These are phyloP conservation scores for Aspergillus eucalypticola DNA, from an alignment of 2,329 filamentous ascomycete genomes.

Conservation along the genomic window DNA sequence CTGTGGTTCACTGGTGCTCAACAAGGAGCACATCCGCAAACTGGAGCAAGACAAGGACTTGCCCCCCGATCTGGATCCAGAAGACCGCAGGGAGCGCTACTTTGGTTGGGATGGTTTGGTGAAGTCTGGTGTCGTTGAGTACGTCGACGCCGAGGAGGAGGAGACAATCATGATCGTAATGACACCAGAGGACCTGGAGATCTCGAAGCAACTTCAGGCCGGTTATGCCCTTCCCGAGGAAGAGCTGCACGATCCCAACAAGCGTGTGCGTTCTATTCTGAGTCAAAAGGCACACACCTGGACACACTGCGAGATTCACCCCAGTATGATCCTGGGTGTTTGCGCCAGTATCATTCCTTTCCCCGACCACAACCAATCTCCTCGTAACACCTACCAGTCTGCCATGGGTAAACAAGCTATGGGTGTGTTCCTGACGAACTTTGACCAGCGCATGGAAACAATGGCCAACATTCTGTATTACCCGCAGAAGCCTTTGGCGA, in stretches of 20 bases:
- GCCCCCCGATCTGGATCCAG: conserved; percentile 59
- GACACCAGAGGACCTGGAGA: conserved; percentile 92
- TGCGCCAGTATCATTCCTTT: conserved; percentile 99
- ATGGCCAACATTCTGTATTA: conserved; percentile 99
- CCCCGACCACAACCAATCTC: conserved; percentile 96
- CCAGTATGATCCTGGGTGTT: conserved; percentile 97
- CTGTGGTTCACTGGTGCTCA: conserved; percentile 76
- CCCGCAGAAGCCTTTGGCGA: conserved; percentile 94
- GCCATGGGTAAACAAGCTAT: conserved; percentile 99
- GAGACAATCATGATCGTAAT: conserved; percentile 99
- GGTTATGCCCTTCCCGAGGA: conserved; percentile 63
- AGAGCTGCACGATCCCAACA: conserved; percentile 71
- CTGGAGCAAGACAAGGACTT: conserved; percentile 73
- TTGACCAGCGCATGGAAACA: conserved; percentile 95
- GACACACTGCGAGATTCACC: conserved; percentile 98
- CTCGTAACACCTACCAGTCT: conserved; percentile 98
- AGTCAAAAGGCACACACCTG: conserved; percentile 88
- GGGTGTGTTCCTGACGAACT: conserved; percentile 98
- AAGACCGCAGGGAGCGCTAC: conserved; percentile 60
- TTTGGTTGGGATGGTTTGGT: conserved; percentile 90
- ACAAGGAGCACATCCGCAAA: conserved; percentile 76
- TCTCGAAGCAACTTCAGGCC: conserved; percentile 68
- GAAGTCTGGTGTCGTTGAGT: conserved; percentile 83
- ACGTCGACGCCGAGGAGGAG: conserved; percentile 96
- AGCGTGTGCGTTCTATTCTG: conserved; percentile 82